A percentile compares a stretch with the other conserved stretches of the same genome.
phyloP scores from a whole-genome alignment of 2,329 filamentous ascomycete genomes.

The Aspergillus sp. region DNA sequence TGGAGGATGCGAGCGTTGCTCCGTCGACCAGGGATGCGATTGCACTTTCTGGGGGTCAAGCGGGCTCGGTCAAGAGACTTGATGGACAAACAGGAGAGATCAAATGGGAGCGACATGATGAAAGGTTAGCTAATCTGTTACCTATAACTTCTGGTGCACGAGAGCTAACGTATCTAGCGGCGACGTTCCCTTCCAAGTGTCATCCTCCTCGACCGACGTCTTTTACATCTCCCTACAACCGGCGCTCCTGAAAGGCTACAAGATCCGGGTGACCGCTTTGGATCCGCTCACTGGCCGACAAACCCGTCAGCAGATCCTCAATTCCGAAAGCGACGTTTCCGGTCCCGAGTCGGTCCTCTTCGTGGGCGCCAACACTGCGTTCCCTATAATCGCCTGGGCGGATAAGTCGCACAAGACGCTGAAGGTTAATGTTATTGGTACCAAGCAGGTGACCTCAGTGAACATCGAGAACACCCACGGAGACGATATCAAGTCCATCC shows the following conservation, averaged over 20 bases:
- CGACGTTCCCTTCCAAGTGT: conserved; percentile 76
- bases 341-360: conserved; percentile 45
- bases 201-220: conserved; percentile 68
- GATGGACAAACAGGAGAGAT: conserved; percentile 72
- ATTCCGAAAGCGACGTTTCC: conserved; percentile 72
- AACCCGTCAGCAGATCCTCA: conserved; percentile 71
- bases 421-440: conserved; percentile 52
- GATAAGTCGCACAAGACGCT: conserved; percentile 49
- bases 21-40: conserved; percentile 65
- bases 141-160: neutral
- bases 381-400: conserved; percentile 50
- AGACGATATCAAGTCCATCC: conserved; percentile 58
- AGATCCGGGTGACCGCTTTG: conserved; percentile 74
- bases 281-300: conserved; percentile 75
- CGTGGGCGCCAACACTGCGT: conserved; percentile 45
- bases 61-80: conserved; percentile 69
- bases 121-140: conserved; percentile 45
- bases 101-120: conserved; percentile 78
- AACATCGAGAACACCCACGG: conserved; percentile 46
- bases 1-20: conserved; percentile 60
- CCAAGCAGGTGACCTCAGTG: conserved; percentile 45
- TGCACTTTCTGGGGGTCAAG: conserved; percentile 63
- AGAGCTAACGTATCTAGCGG: conserved; percentile 49
- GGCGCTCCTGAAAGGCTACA: conserved; percentile 69
- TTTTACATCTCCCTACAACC: conserved; percentile 77